Conservation (phyloP, 73 alveolate species). For the Symbiodinium natans region DNA sequence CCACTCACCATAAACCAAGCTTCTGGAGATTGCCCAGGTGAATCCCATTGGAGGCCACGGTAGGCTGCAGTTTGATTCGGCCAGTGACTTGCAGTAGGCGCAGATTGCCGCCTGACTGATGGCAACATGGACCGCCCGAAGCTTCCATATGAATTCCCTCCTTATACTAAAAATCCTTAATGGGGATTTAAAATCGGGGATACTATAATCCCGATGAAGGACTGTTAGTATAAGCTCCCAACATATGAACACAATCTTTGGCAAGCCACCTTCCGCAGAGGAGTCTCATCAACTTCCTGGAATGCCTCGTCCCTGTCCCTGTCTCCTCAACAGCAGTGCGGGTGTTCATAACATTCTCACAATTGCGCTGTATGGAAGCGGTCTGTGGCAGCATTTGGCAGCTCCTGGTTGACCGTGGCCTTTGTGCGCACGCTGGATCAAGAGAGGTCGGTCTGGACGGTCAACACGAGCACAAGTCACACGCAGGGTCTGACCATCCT, state of each 20-base stretch:
- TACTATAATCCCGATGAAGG: too few species aligned
- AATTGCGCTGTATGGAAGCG: neutral
- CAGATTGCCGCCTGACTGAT: conserved; percentile 21
- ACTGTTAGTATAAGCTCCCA: too few species aligned
- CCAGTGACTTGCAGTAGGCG: conserved; percentile 30
- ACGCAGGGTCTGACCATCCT: conserved; percentile 32
- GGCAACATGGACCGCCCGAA: too few species aligned
- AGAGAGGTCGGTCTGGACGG: conserved; percentile 21
- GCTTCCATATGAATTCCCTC: too few species aligned
- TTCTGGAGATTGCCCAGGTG: neutral
- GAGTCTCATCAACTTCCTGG: conserved; percentile 16
- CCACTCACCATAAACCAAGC: neutral
- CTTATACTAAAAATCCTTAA: too few species aligned
- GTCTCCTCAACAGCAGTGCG: neutral
- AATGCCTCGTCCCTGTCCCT: conserved; percentile 45
- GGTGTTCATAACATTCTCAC: neutral
- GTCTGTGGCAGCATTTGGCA: neutral
- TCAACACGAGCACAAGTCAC: conserved; percentile 71
- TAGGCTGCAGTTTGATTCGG: neutral
- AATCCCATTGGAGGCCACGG: conserved; percentile 63
- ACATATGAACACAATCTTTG: neutral
- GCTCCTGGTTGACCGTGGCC: neutral
- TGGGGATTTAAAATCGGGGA: too few species aligned
- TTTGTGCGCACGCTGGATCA: conserved; percentile 48
- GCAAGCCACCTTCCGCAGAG: conserved; percentile 15